A percentile compares a stretch with the other conserved stretches of the same genome.
These are phyloP conservation scores for Colletotrichum theobromicola DNA, from an alignment of 2,329 filamentous ascomycete species.

Conservation along the genomic window DNA sequence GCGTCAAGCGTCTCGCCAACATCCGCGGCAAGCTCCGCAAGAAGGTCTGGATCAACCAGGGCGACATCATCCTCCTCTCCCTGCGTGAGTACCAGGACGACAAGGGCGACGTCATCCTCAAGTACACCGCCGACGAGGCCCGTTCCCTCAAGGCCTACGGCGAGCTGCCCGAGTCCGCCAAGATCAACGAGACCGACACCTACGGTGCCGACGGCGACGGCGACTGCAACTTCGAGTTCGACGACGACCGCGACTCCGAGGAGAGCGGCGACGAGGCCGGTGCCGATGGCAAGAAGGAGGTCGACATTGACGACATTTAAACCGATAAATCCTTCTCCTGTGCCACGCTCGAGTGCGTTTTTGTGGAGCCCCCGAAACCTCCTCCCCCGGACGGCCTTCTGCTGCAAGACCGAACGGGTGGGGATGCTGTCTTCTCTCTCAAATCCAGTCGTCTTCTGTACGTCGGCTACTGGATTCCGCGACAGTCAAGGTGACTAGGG, in stretches of 20 bases:
- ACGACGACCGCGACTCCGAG: constrained; percentile 79
- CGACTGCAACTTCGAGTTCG: constrained; percentile 98
- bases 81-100: constrained; percentile 93
- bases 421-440: constrained; percentile 71
- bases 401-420: constrained; percentile 20
- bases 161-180: constrained; percentile 94
- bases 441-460: constrained; percentile 37
- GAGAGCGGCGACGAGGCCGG: constrained; percentile 58
- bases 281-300: constrained; percentile 72
- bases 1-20: constrained; percentile 75
- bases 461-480: constrained; percentile 34
- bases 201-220: constrained; percentile 91
- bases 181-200: constrained; percentile 99
- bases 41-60: constrained; percentile 99
- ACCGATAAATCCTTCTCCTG: constrained; percentile 4
- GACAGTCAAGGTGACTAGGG: constrained; percentile 47
- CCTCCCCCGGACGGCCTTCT: not conserved
- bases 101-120: constrained; percentile 96
- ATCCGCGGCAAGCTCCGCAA: constrained; percentile 94
- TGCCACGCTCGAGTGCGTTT: not conserved
- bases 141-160: constrained; percentile 95
- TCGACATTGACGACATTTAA: constrained; percentile 97
- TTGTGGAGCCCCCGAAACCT: constrained; percentile 15
- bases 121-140: constrained; percentile 96
- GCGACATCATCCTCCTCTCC: constrained; percentile 88